Base-by-base conservation (phyloP, 257 asterid species). In the Solanum pennellii region DNA sequence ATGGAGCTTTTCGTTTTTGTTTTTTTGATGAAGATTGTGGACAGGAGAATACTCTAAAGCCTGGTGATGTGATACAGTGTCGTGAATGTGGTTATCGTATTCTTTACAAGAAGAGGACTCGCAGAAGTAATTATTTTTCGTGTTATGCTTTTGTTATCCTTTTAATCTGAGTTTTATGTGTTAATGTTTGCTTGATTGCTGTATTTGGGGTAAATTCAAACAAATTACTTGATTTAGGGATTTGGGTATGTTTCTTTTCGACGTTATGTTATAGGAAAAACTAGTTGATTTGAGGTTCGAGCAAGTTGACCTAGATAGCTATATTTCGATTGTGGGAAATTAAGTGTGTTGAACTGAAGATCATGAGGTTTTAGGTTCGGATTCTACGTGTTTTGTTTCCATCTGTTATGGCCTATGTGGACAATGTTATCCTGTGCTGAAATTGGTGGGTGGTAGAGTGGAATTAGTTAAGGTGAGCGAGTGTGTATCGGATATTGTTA, bases 21-120 rank as follows among this genome's bases (percentile, higher is more conserved):
- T 52, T 52, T 6, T 18, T 56, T 8, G 21, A 37, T 74, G 85
- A 87, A 95, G 99, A 95, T 91, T 96, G 99, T 89, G 98, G 98
- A 1, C 98, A 96, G 86, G 99, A 96, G 88, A 96, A 95, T 90
- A 93, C 95, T 1, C 92, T 95, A 92, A 96, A 95, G 88, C 90
- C 92, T 12, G 97, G 95, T 56, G 98, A 95, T 88, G 98, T 93
- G 93, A 93, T 96, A 83, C 98, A 93, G 93, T 96, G 99, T 88
- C 93, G 99, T 45, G 98, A 95, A 75, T 96, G 99, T 45, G 98
- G 98, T 25, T 95, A 96, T 76, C 98, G 98, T 72, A 94, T 96
- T 87, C 95, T 96, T 41, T 96, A 96, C 94, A 96, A 96, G 97
- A 96, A 96, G 86, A 97, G 99, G 25, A 95, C 98, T 72, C 98